Percentiles rank a stretch among this genome's conserved stretches.
Conservation (phyloP, 129 eudicot genomes). For the Helianthus annuus region DNA sequence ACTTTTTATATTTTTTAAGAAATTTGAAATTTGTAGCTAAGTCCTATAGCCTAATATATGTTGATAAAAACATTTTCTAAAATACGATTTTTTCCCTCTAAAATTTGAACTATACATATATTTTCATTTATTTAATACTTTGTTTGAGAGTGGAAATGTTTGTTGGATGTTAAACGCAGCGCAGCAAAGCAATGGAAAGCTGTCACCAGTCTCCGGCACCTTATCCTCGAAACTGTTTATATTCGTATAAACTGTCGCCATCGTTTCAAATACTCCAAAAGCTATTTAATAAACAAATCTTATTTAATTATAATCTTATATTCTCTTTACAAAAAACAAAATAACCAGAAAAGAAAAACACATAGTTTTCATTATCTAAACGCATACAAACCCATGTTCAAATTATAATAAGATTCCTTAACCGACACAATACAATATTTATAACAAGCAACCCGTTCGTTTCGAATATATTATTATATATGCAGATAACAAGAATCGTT, state of each 20-base stretch:
- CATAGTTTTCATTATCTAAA: not conserved
- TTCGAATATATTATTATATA: not conserved
- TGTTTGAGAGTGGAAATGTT: too few relatives aligned
- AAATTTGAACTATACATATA: too few relatives aligned
- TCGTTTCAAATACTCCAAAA: constrained; percentile 28
- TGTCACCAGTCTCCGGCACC: constrained; percentile 32
- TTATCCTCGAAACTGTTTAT: constrained; percentile 27
- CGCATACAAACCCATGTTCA: not conserved
- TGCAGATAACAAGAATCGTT: constrained; percentile 14
- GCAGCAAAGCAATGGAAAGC: constrained; percentile 21
- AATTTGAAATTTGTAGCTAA: too few relatives aligned
- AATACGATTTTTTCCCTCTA: too few relatives aligned
- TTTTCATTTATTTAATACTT: too few relatives aligned
- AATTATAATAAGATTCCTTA: constrained; percentile 28
- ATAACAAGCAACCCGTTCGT: not conserved
- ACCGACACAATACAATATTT: constrained; percentile 27
- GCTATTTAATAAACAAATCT: not conserved
- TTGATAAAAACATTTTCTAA: too few relatives aligned
- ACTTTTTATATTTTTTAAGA: too few relatives aligned
- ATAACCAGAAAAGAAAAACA: not conserved
- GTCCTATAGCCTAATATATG: too few relatives aligned
- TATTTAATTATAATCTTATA: not conserved
- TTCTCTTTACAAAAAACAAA: not conserved
- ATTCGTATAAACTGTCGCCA: constrained; percentile 39
- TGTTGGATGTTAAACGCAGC: not conserved